Base-by-base conservation (phyloP, 768 basidiomycete species). In the Pisolithus microcarpus region DNA sequence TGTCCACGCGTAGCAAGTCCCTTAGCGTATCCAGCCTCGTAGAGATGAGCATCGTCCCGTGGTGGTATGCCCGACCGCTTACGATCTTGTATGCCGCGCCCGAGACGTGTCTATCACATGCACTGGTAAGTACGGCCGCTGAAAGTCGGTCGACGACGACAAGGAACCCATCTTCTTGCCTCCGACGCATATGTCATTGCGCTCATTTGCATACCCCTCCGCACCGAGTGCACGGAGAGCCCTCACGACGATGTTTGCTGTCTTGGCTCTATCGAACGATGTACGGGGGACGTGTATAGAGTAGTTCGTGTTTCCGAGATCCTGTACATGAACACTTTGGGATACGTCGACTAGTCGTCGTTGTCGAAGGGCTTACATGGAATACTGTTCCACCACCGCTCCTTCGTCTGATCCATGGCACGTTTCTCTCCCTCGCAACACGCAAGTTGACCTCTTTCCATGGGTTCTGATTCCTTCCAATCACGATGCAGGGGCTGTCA, bases 11-110 rank as follows among this genome's bases (percentile, higher is more conserved):
- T 45, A 98, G 72, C 9, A 91, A 68, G 54, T 86, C 79, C 0
- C 89, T 86, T 7, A 99, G 71, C 6, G 79, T 75, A 31, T 77
- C 72, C 26, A 97, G 75, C 43, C 76, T 70, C 3, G 92, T 91
- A 7, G 89, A 85, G 19, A 98, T 87, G 24, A 99, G 79, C 96
- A 99, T 99, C 15, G 96, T 99, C 0, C 96, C 96, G 59, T 99
- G 96, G 59, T 98, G 95, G 69, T 97, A 98, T 7, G 93, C 92
- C 26, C 96, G 76, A 48, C 82, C 81, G 58, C 82, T 87, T 40
- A 87, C 85, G 50, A 99, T 89, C 70, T 96, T 97, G 72, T 96
- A 99, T 10, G 96, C 96, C 8, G 93, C 97, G 38, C 96, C 96
- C 43, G 95, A 98, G 54, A 97, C 85, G 91, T 98, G 64, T 52